Evolutionary conservation across 208 protist genomes (phyloP), one percentile per base, ranked within the genome.

Genomic region (Acanthamoeba lugdunensis): DNA sequence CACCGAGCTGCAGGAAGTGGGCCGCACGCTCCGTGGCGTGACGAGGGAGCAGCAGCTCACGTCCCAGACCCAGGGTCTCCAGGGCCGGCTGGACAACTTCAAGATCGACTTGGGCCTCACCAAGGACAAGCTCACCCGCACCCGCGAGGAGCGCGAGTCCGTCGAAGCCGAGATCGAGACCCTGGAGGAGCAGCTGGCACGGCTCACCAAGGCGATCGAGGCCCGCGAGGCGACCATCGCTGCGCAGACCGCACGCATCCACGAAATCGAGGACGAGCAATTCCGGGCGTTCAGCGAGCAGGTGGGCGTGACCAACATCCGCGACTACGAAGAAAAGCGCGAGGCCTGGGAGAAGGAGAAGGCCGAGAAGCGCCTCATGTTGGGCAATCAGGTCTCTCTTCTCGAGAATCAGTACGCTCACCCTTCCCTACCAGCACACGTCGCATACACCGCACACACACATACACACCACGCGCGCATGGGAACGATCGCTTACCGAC

Each of bases 261-360:
- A 95, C 58, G 77, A 93, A 25, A 94, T 97, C 1, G 98, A 98
- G 95, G 96, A 97, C 5, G 94, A 94, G 69, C 92, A 98, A 14
- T 99, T 99, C 94, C 95, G 90, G 14, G 97, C 96, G 14, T 99
- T 99, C 94, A 97, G 98, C 90, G 94, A 96, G 65, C 95, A 91
- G 69, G 96, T 98, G 45, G 96, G 97, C 52, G 95, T 99, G 1
- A 93, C 95, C 0, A 97, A 98, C 82, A 96, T 99, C 61, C 93
- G 97, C 87, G 97, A 98, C 61, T 97, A 98, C 61, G 98, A 99
- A 95, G 96, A 96, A 28, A 94, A 82, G 45, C n/a, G 92, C 21
- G 48, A 95, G 33, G 41, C 45, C 41, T 75, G n/a, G 54, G 69
- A 67, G 41, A 94, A 96, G 85, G 93, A 97, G 87, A 95, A 96